Conservation (phyloP, 2,329 filamentous ascomycete species). For the Madurella fahalii region DNA sequence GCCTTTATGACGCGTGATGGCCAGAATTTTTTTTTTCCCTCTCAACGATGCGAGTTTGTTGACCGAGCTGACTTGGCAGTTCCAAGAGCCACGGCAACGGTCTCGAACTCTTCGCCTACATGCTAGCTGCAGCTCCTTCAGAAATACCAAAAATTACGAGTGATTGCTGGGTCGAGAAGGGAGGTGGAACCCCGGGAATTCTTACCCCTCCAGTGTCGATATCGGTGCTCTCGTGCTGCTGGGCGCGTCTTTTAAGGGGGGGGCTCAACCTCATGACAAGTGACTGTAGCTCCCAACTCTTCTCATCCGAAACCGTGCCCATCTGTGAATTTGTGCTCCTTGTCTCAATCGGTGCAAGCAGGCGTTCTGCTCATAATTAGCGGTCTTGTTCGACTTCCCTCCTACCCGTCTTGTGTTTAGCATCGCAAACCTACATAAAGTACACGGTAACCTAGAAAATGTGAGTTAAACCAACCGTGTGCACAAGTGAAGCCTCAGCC, state of each 20-base stretch:
- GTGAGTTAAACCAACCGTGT: neutral
- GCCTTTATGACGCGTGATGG: slow-evolving; percentile 2
- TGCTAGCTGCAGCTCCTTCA: neutral
- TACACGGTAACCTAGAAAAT: neutral
- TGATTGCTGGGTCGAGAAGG: neutral
- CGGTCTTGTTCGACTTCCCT: too few species aligned
- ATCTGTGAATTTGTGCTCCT: neutral
- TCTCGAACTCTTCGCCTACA: slow-evolving; percentile 3
- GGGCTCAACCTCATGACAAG: neutral
- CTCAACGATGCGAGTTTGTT: neutral
- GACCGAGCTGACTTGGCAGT: neutral
- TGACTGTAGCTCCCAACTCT: neutral
- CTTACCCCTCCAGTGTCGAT: neutral
- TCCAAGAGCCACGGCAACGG: neutral
- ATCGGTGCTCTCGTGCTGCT: neutral
- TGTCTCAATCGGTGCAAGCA: too few species aligned
- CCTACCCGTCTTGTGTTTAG: too few species aligned
- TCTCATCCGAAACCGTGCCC: neutral
- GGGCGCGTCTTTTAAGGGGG: neutral
- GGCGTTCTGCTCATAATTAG: too few species aligned
- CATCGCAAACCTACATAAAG: too few species aligned
- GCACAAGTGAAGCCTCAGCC: neutral
- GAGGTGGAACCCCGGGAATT: neutral
- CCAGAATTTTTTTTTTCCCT: slow-evolving; percentile 7
- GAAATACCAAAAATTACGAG: neutral